Conservation (phyloP, 2,329 filamentous ascomycete genomes). For the Raffaelea ambrosiae region DNA sequence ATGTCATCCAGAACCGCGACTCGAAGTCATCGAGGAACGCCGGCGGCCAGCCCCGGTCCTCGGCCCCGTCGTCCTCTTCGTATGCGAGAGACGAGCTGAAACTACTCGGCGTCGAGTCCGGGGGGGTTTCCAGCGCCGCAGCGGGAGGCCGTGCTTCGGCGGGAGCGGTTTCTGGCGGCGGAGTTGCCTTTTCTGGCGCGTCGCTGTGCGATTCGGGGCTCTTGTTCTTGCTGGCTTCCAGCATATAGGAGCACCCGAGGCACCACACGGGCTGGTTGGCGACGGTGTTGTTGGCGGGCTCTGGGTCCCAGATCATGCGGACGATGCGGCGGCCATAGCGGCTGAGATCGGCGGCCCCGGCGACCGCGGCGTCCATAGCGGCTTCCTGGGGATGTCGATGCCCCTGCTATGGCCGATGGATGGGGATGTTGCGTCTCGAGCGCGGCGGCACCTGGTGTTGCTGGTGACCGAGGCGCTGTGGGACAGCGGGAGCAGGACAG, state of each 20-base stretch:
- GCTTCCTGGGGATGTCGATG: neutral
- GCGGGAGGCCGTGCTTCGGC: constrained; percentile 7
- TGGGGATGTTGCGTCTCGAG: too few species aligned
- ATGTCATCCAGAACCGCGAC: constrained; percentile 92
- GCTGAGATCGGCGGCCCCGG: constrained; percentile 59
- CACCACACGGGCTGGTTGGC: constrained; percentile 75
- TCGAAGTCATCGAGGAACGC: constrained; percentile 89
- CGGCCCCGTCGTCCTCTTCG: constrained; percentile 26
- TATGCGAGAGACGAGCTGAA: constrained; percentile 43
- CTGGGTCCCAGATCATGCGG: constrained; percentile 86
- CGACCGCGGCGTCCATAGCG: constrained; percentile 29
- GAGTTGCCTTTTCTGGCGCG: constrained; percentile 1
- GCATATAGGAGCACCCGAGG: constrained; percentile 48
- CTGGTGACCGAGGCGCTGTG: too few species aligned
- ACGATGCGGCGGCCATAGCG: constrained; percentile 72
- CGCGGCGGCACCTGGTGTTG: too few species aligned
- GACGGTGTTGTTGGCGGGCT: constrained; percentile 68
- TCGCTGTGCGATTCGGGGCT: neutral
- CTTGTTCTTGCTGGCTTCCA: constrained; percentile 20
- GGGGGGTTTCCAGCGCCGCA: constrained; percentile 31
- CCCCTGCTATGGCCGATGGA: too few species aligned
- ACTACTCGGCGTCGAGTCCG: constrained; percentile 41
- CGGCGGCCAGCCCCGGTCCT: constrained; percentile 64
- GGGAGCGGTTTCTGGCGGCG: constrained; percentile 1
- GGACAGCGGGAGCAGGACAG: too few species aligned